phyloP scores from a whole-genome alignment of 768 basidiomycete species.

The Dioszegia hungarica region DNA sequence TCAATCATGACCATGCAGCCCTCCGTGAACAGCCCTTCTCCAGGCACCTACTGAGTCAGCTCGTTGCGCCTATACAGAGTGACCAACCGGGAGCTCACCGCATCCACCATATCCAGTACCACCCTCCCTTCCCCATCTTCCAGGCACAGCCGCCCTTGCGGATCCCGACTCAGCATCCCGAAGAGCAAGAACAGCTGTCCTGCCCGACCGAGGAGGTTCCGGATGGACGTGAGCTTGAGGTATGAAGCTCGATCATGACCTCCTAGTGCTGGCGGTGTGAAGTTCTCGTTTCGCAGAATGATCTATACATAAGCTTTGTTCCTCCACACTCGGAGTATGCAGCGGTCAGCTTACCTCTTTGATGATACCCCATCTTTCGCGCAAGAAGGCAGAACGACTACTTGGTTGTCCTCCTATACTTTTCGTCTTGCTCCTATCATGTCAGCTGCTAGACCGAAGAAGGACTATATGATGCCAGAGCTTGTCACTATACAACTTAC shows the following conservation, averaged over 20 bases:
- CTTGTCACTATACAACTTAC: constrained; percentile 52
- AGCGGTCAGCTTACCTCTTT: constrained; percentile 57
- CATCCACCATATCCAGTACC: constrained; percentile 76
- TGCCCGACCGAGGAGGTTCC: constrained; percentile 85
- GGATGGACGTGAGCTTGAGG: constrained; percentile 89
- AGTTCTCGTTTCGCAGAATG: constrained; percentile 91
- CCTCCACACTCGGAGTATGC: neutral
- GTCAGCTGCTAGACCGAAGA: constrained; percentile 5
- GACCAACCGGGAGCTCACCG: constrained; percentile 55
- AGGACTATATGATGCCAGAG: too few species aligned
- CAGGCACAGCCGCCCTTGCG: constrained; percentile 82
- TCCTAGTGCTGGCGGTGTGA: constrained; percentile 89
- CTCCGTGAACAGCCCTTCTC: constrained; percentile 93
- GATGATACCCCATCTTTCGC: constrained; percentile 84
- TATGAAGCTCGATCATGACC: constrained; percentile 80
- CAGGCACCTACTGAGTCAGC: constrained; percentile 61
- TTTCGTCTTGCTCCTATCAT: constrained; percentile 54
- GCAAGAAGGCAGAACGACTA: constrained; percentile 68
- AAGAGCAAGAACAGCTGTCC: constrained; percentile 86
- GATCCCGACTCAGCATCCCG: constrained; percentile 83
- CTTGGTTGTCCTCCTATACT: constrained; percentile 79
- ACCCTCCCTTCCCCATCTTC: constrained; percentile 92
- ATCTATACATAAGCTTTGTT: constrained; percentile 52
- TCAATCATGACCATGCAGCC: constrained; percentile 92
- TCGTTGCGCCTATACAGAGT: neutral